These are phyloP conservation scores for Xerocomellus amylosporus DNA, from an alignment of 768 basidiomycete genomes.

Conservation along the genomic window DNA sequence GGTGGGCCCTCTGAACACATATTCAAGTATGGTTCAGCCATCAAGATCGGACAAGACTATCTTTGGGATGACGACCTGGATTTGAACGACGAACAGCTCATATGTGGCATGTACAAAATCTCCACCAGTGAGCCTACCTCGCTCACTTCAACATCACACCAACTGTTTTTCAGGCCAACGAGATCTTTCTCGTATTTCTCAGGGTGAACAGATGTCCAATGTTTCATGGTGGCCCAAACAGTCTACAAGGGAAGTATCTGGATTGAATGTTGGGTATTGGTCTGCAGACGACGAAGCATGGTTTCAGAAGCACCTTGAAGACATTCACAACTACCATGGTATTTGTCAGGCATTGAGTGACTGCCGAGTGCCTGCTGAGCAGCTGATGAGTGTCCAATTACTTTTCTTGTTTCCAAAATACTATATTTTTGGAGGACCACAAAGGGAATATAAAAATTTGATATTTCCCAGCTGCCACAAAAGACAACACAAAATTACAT, in stretches of 20 bases:
- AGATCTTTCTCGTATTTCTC: not conserved
- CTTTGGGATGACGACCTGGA: not conserved
- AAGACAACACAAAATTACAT: not conserved
- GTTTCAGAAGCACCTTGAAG: not conserved
- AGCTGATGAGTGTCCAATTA: not conserved
- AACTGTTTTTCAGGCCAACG: not conserved
- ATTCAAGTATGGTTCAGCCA: no score
- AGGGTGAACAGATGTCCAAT: not conserved
- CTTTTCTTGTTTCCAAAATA: not conserved
- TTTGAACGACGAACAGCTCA: not conserved
- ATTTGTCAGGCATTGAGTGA: no score
- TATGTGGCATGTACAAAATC: constrained; percentile 2
- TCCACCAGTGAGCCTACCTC: not conserved
- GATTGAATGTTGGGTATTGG: not conserved
- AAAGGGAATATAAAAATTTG: not conserved
- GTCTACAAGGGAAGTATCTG: not conserved
- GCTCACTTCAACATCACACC: no score
- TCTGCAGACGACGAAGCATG: not conserved
- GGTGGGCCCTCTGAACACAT: no score
- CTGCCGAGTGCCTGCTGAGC: not conserved
- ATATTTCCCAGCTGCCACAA: not conserved
- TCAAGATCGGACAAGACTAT: no score
- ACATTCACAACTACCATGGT: not conserved
- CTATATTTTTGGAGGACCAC: not conserved
- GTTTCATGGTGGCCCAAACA: constrained; percentile 1